Percentiles rank a stretch among this genome's conserved stretches.
phyloP scores from a whole-genome alignment of 164 flowering plant genomes.

The Cinnamomum micranthum region DNA sequence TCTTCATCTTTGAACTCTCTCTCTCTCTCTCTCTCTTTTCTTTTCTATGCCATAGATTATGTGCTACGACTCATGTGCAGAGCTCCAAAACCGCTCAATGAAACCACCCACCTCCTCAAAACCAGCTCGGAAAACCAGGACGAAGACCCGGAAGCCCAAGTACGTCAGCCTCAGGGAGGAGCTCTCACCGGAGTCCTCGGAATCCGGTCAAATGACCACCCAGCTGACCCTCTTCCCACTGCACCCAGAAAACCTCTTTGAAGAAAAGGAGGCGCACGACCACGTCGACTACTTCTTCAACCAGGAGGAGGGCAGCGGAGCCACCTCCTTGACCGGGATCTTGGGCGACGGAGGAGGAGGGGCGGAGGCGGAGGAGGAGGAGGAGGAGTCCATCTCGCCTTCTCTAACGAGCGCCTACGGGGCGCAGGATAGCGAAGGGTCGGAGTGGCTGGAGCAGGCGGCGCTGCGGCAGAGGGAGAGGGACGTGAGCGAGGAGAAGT shows the following conservation, averaged over 20 bases:
- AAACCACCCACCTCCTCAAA: background rate
- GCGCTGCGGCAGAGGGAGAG: conserved; percentile 54
- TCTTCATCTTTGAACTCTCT: background rate
- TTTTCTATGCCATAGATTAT: background rate
- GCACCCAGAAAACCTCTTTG: conserved; percentile 42
- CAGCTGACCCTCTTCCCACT: conserved; percentile 52
- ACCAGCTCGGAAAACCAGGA: conserved; percentile 28
- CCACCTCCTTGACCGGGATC: conserved; percentile 44
- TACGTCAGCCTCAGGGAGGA: conserved; percentile 33
- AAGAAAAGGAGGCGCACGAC: conserved; percentile 28
- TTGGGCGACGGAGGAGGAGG: conserved; percentile 35
- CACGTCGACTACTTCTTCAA: conserved; percentile 40
- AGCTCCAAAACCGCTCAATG: background rate
- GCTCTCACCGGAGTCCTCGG: background rate
- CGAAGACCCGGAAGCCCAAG: conserved; percentile 50
- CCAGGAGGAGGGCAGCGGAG: conserved; percentile 25
- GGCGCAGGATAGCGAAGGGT: conserved; percentile 23
- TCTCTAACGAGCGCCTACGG: conserved; percentile 23
- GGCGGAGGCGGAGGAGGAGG: background rate
- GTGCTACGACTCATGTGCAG: background rate
- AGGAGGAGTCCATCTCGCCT: background rate
- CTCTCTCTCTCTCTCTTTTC: background rate
- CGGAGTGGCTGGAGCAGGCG: conserved; percentile 29
- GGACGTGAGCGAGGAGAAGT: conserved; percentile 44
- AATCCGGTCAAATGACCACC: background rate